Evolutionary conservation across 176 grass and related monocot species (phyloP).

Genomic region (Lolium rigidum): DNA sequence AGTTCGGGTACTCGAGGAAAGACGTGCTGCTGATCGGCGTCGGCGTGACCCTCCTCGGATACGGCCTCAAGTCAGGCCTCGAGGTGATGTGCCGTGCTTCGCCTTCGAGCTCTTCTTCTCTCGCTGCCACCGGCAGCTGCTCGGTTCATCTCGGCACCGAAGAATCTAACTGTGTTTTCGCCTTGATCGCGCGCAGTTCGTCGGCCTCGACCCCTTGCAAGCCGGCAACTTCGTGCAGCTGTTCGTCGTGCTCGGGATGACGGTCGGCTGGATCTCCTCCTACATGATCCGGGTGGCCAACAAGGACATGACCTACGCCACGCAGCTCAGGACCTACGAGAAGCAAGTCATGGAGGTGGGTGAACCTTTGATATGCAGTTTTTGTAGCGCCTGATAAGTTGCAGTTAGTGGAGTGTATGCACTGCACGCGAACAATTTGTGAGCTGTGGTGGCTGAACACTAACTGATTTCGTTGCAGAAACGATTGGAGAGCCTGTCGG

Average conservation of each 20-base stretch:
- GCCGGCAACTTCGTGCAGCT: slow-evolving; percentile 96
- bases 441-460: not conserved
- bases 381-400: too few species aligned
- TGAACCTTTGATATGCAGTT: slow-evolving; percentile 5
- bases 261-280: slow-evolving; percentile 89
- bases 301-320: slow-evolving; percentile 98
- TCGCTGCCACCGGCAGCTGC: not conserved
- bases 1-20: slow-evolving; percentile 91
- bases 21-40: slow-evolving; percentile 94
- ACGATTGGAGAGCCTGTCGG: slow-evolving; percentile 84
- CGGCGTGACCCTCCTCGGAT: slow-evolving; percentile 68
- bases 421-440: not conserved
- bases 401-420: too few species aligned
- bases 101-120: not conserved
- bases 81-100: slow-evolving; percentile 56
- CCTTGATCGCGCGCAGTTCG: slow-evolving; percentile 48
- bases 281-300: slow-evolving; percentile 97
- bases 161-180: not conserved
- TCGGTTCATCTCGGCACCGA: not conserved
- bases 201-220: slow-evolving; percentile 87
- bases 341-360: slow-evolving; percentile 99
- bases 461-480: slow-evolving; percentile 59
- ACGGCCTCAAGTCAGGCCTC: slow-evolving; percentile 78
- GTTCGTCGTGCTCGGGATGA: slow-evolving; percentile 86
- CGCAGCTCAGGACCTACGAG: slow-evolving; percentile 95